Base-by-base conservation (phyloP, 1,284 basidiomycete species). In the Rhodofomes roseus region DNA sequence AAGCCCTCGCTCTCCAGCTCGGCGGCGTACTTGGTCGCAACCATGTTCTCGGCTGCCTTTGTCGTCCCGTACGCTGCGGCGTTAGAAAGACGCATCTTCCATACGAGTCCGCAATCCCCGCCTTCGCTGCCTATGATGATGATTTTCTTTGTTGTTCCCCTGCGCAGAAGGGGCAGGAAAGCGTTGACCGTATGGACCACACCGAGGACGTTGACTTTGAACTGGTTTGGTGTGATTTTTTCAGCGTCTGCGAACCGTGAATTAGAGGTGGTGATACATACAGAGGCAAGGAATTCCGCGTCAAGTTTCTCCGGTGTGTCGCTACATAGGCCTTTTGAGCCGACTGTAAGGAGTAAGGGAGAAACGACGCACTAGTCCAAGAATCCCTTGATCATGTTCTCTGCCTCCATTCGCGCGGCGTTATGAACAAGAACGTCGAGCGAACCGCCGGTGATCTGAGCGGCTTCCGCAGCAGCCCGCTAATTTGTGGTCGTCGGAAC, bases 41-140 rank as follows among this genome's bases (percentile, higher is more conserved):
- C 74, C 69, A 79, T 72, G 58, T 77, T 74, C 20, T 74, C 43
- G 4, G 73, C 77, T 1, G 74, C 72, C 63, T 77, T 77, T 34
- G 72, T 71, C 9, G 74, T 69, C 18, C 66, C 59, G 65, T 79
- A 79, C 8, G 76, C 66, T 2, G 64, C 57, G 14, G 55, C 37
- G 46, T 31, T 56, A 1, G 58, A 20, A 4, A 63, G 40, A 18
- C 62, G 66, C 23, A 54, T 39, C 4, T 50, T 50, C 22, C 69
- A 44, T 14, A 65, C 70, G 31, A 73, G 60, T 6, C 73, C 70
- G 7, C 65, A 39, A 54, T 74, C 73, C 14, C 63, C 77, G 9
- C 70, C 56, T 1, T 67, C 73, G 22, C 66, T 70, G 62, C 63
- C 66, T 57, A 79, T 56, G 8, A 69, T 69, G 58, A 77, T 64